These are phyloP conservation scores for Ilex asprella DNA, from an alignment of 257 asterid species.

Conservation along the genomic window DNA sequence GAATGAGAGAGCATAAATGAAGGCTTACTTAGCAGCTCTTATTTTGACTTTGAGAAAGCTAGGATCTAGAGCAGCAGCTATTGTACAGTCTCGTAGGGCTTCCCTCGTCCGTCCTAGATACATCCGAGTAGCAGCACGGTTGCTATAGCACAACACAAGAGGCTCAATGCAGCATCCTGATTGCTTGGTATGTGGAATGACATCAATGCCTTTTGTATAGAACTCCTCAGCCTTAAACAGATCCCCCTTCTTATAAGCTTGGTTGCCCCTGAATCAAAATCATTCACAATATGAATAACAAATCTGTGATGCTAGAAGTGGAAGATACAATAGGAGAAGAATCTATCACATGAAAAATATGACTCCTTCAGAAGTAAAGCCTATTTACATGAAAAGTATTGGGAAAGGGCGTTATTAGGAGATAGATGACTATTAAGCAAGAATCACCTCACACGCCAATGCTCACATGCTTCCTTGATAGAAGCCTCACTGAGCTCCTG, in stretches of 20 bases:
- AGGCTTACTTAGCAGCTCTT: constrained; percentile 83
- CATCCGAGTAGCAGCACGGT: constrained; percentile 96
- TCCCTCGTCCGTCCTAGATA: constrained; percentile 77
- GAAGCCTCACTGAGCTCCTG: constrained; percentile 25
- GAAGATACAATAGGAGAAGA: constrained; percentile 9
- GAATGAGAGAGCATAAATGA: constrained; percentile 1
- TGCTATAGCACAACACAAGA: constrained; percentile 82
- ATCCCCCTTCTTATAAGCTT: constrained; percentile 67
- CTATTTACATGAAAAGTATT: neutral
- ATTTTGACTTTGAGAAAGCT: constrained; percentile 56
- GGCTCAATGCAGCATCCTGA: constrained; percentile 38
- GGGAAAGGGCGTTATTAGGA: neutral
- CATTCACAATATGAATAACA: constrained; percentile 8
- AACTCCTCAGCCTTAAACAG: constrained; percentile 71
- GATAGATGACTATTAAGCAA: constrained; percentile 1
- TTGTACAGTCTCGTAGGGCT: constrained; percentile 78
- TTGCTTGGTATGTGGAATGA: constrained; percentile 24
- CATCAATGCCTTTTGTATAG: constrained; percentile 69
- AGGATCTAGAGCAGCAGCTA: constrained; percentile 69
- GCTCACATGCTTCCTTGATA: constrained; percentile 49
- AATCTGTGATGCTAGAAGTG: constrained; percentile 7
- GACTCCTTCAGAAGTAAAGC: neutral
- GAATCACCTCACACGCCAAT: constrained; percentile 75
- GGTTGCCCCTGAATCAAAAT: constrained; percentile 68
- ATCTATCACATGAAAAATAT: neutral